Conservation (phyloP, 2,329 filamentous ascomycete genomes). For the Pseudogymnoascus sp. region DNA sequence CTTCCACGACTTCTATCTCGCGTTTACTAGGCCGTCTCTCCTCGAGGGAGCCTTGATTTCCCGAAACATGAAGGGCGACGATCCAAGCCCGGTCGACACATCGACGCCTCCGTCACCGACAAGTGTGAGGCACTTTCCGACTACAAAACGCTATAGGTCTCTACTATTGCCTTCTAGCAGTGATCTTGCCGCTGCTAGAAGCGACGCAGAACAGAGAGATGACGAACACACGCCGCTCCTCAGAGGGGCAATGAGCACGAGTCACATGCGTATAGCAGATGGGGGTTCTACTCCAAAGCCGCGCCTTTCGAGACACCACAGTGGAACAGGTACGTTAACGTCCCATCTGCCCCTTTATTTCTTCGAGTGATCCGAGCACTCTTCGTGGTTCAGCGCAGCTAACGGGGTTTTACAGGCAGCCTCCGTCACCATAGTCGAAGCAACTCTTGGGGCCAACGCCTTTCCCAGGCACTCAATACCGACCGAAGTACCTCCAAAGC, state of each 20-base stretch:
- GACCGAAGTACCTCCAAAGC: constrained; percentile 41
- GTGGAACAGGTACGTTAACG: constrained; percentile 18
- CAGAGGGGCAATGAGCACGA: constrained; percentile 21
- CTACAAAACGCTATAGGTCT: constrained; percentile 9
- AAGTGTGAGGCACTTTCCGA: not conserved
- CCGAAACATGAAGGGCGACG: not conserved
- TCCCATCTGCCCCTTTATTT: not conserved
- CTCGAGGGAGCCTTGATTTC: not conserved
- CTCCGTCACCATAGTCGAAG: constrained; percentile 42
- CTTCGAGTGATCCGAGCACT: not conserved
- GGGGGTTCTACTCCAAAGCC: constrained; percentile 16
- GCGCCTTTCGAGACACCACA: constrained; percentile 23
- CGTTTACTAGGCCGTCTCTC: not conserved
- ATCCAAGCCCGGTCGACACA: constrained; percentile 10
- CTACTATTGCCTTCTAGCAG: constrained; percentile 9
- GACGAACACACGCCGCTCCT: constrained; percentile 27
- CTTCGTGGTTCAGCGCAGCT: not conserved
- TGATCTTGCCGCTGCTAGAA: not conserved
- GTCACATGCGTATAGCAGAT: constrained; percentile 22
- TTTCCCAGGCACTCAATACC: constrained; percentile 51
- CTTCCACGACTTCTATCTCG: not conserved
- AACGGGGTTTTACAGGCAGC: constrained; percentile 22
- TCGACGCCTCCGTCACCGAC: constrained; percentile 10
- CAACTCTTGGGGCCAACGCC: constrained; percentile 52
- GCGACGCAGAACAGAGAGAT: constrained; percentile 2